Evolutionary conservation across 1,139 yeast species (phyloP).

Genomic region (Nakaseomyces nivariensis): DNA sequence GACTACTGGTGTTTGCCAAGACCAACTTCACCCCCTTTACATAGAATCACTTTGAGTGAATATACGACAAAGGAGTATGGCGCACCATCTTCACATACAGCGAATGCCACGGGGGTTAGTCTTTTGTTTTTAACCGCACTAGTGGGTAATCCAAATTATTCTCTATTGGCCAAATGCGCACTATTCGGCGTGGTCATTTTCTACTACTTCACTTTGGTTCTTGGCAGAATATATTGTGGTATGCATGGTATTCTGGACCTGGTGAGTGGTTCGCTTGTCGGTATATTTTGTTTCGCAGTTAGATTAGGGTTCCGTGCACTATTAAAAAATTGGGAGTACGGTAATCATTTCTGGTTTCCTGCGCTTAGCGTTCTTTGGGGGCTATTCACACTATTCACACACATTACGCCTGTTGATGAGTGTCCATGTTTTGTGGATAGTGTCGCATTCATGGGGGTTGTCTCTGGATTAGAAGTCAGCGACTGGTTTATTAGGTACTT

Average conservation of each 20-base stretch:
- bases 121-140: slow-evolving; percentile 17
- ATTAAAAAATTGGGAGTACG: slow-evolving; percentile 14
- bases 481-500: slow-evolving; percentile 20
- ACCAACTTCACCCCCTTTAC: slow-evolving; percentile 86
- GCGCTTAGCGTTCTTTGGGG: slow-evolving; percentile 36
- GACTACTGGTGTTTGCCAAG: slow-evolving; percentile 86
- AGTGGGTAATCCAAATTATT: not conserved
- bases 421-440: slow-evolving; percentile 97
- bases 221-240: slow-evolving; percentile 88
- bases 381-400: slow-evolving; percentile 48
- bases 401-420: slow-evolving; percentile 81
- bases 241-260: slow-evolving; percentile 93
- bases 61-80: slow-evolving; percentile 93
- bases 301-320: slow-evolving; percentile 27
- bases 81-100: slow-evolving; percentile 87
- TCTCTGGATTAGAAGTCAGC: slow-evolving; percentile 47
- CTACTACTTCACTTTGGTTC: slow-evolving; percentile 58
- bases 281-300: slow-evolving; percentile 38
- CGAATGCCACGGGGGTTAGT: slow-evolving; percentile 82
- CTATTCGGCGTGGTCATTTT: slow-evolving; percentile 23
- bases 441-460: slow-evolving; percentile 87
- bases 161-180: slow-evolving; percentile 4
- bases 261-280: slow-evolving; percentile 54
- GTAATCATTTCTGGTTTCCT: slow-evolving; percentile 32
- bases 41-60: slow-evolving; percentile 78